Evolutionary conservation across 2,329 filamentous ascomycete genomes (phyloP).

Genomic region (Cordyceps tenuipes): DNA sequence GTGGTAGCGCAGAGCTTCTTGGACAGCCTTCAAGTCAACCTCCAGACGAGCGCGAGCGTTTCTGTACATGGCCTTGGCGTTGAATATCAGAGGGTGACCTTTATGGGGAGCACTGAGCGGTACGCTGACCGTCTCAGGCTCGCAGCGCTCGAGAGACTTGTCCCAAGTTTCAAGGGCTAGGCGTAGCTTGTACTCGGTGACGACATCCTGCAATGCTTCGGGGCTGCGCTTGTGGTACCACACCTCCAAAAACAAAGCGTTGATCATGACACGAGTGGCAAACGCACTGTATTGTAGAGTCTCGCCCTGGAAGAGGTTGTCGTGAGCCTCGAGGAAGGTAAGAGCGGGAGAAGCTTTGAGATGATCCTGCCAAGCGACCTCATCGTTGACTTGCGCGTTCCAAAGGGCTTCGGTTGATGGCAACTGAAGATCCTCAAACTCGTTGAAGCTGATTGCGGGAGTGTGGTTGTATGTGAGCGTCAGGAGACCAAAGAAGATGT

Average conservation of each 20-base stretch:
- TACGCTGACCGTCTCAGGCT: constrained; percentile 80
- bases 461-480: constrained; percentile 97
- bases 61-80: constrained; percentile 93
- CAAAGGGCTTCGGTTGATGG: constrained; percentile 91
- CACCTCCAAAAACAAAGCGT: constrained; percentile 92
- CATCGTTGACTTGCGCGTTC: constrained; percentile 75
- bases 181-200: constrained; percentile 95
- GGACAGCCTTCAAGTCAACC: constrained; percentile 90
- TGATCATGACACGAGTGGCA: constrained; percentile 96
- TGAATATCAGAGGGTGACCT: constrained; percentile 93
- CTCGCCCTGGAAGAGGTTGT: constrained; percentile 92
- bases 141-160: constrained; percentile 86
- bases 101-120: constrained; percentile 91
- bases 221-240: constrained; percentile 99
- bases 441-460: constrained; percentile 94
- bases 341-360: constrained; percentile 62
- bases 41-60: constrained; percentile 88
- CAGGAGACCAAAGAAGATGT: constrained; percentile 95
- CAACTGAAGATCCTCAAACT: constrained; percentile 87
- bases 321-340: constrained; percentile 89
- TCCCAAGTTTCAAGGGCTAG: constrained; percentile 98
- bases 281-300: constrained; percentile 89
- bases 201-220: constrained; percentile 93
- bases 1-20: constrained; percentile 94
- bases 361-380: constrained; percentile 75